Base-by-base conservation (phyloP, 208 protist species). In the Strigomonas culicis region DNA sequence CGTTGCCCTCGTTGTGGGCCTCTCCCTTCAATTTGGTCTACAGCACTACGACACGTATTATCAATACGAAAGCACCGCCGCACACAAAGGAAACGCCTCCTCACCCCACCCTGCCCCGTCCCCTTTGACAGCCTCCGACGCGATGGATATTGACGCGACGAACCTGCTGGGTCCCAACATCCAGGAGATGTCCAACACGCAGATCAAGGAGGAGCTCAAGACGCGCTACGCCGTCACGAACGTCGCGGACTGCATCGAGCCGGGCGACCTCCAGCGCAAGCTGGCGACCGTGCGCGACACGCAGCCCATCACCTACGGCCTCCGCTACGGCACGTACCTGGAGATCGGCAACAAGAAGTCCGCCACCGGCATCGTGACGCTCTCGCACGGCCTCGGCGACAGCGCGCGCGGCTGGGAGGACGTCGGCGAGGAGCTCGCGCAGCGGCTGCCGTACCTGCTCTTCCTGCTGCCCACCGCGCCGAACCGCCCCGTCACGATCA, bases 401-500 rank as follows among this genome's bases (percentile, higher is more conserved):
- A 86, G 68, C 39, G 91, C 84, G 4, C 28, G 79, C 24, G 96
- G 94, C 56, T 98, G 96, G 94, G 77, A 90, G 59, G 77, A 84
- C 68, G 77, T 92, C 36, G 89, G 78, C 15, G 1, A 63, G 21
- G 80, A 91, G 43, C 74, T 95, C 10, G 70, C 80, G 21, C 56
- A 68, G 0, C 78, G 75, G 43, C 61, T 96, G 11, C 90, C 90
- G 13, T 75, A 97, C 51, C 62, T 98, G 1, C 82, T 96, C 46
- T 97, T 98, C 50, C 76, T 98, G 1, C 80, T 97, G 10, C 94
- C 96, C 47, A 96, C 81, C 31, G 93, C 94, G 21, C 86, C 90
- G 21, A 63, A 76, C 10, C 75, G 80, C 34, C 56, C 77, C 15
- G 94, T 98, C 8, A 93, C 88, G 2, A 82, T 98, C 36, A 98